phyloP scores from a whole-genome alignment of 139 green algal species.

The Chlorella sp. region DNA sequence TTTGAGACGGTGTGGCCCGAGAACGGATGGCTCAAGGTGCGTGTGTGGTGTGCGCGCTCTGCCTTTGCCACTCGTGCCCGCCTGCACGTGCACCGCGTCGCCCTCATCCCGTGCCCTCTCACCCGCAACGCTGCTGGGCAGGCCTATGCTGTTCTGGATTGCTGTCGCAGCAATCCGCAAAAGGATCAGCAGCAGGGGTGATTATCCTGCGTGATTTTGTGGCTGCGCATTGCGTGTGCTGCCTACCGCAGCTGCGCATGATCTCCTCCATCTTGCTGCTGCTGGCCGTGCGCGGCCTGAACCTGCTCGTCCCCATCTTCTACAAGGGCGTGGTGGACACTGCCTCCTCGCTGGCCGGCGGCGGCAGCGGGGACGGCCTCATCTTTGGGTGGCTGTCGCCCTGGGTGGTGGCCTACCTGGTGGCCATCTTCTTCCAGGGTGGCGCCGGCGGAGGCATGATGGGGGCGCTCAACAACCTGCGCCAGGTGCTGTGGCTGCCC shows the following conservation, averaged over 20 bases:
- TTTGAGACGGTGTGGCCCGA: neutral
- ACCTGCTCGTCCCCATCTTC: slow-evolving; percentile 48
- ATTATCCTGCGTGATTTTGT: too few species aligned
- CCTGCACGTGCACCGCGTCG: too few species aligned
- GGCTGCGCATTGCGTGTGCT: too few species aligned
- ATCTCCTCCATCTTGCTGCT: slow-evolving; percentile 46
- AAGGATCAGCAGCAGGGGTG: too few species aligned
- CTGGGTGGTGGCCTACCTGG: slow-evolving; percentile 16
- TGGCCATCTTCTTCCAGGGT: slow-evolving; percentile 26
- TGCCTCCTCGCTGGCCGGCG: too few species aligned
- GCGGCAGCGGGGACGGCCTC: too few species aligned
- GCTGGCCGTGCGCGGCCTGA: slow-evolving; percentile 44
- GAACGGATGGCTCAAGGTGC: neutral
- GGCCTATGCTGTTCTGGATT: too few species aligned
- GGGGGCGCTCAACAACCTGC: slow-evolving; percentile 69
- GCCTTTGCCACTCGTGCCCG: neutral
- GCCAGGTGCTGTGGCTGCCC: slow-evolving; percentile 71
- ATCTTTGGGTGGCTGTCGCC: too few species aligned
- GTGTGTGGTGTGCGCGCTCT: neutral
- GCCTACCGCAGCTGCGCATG: slow-evolving; percentile 23
- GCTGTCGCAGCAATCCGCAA: too few species aligned
- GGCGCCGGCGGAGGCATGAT: slow-evolving; percentile 40
- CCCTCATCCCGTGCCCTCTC: too few species aligned
- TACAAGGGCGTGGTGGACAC: slow-evolving; percentile 59
- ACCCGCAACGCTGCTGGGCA: too few species aligned